These are phyloP conservation scores for Sporothrix dimorphospora DNA, from an alignment of 2,329 filamentous ascomycete genomes.

Conservation along the genomic window DNA sequence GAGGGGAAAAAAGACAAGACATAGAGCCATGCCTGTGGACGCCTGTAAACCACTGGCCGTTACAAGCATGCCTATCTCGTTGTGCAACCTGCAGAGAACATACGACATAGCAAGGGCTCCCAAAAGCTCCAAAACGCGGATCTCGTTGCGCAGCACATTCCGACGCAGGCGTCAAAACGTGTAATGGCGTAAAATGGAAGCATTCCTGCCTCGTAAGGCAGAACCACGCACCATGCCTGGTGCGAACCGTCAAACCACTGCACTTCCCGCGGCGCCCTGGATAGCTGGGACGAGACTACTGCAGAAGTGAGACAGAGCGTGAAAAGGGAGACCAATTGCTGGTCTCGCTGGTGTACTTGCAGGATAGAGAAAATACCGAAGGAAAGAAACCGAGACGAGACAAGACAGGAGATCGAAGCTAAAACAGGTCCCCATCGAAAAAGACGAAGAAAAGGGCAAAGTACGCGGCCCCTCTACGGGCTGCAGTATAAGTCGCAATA, in stretches of 20 bases:
- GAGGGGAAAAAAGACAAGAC: background rate
- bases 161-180: background rate
- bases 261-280: background rate
- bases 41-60: background rate
- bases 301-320: constrained; percentile 9
- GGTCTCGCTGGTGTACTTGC: background rate
- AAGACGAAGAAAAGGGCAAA: background rate
- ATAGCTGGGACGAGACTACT: no score
- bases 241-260: background rate
- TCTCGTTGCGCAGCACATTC: constrained; percentile 11
- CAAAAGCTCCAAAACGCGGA: background rate
- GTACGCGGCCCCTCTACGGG: background rate
- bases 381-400: constrained; percentile 12
- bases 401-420: constrained; percentile 19
- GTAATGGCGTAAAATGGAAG: background rate
- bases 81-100: background rate
- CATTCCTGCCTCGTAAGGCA: background rate
- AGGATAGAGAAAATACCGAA: background rate
- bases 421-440: background rate
- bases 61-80: background rate
- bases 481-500: background rate
- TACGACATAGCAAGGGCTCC: background rate
- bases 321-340: background rate
- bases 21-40: background rate
- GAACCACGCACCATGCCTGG: background rate